Conservation (phyloP, 192 early-diverging fungal genomes). For the Linnemannia schmuckeri region DNA sequence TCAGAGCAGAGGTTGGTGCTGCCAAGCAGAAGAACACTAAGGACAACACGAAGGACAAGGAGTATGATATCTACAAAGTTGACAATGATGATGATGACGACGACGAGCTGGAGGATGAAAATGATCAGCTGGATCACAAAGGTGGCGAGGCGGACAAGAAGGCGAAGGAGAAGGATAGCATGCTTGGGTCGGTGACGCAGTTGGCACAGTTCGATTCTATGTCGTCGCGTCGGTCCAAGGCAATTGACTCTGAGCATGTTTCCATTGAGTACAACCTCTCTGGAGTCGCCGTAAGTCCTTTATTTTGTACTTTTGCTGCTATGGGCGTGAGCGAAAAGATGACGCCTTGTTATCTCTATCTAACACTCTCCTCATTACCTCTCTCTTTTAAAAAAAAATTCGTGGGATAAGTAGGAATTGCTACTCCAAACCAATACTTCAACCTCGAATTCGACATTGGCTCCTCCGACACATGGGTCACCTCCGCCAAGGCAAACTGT, state of each 20-base stretch:
- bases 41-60: background rate
- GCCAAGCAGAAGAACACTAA: background rate
- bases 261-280: conserved; percentile 20
- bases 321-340: no score
- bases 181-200: background rate
- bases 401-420: conserved; percentile 68
- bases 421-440: conserved; percentile 73
- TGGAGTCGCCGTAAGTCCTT: conserved; percentile 16
- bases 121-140: background rate
- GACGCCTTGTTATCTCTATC: background rate
- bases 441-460: conserved; percentile 73
- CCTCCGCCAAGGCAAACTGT: conserved; percentile 21
- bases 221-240: conserved; percentile 3
- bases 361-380: background rate
- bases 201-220: background rate
- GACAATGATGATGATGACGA: background rate
- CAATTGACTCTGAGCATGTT: conserved; percentile 15
- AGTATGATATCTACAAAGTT: background rate
- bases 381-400: conserved; percentile 19
- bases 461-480: conserved; percentile 72
- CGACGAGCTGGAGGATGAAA: background rate
- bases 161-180: background rate
- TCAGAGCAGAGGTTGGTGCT: background rate
- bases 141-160: background rate
- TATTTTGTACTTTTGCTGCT: background rate